phyloP scores from a whole-genome alignment of 345 rosid species.

The Abelmoschus esculentus region DNA sequence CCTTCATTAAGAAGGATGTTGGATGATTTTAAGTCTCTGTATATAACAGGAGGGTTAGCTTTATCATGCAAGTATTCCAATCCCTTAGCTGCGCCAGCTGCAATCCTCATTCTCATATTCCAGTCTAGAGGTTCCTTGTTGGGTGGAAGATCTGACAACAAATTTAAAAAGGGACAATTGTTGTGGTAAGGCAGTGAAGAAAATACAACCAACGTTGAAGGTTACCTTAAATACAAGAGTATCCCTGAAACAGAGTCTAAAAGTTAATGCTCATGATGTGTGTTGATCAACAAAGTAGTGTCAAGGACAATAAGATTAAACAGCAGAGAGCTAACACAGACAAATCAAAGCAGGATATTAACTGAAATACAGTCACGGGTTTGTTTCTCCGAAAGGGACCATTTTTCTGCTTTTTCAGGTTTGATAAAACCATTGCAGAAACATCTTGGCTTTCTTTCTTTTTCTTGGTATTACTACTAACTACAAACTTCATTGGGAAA shows the following conservation, averaged over 20 bases:
- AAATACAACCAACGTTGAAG: background rate
- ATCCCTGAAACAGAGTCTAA: background rate
- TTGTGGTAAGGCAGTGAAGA: background rate
- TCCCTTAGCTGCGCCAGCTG: conserved; percentile 98
- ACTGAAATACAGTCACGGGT: background rate
- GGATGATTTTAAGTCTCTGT: conserved; percentile 89
- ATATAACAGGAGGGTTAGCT: conserved; percentile 96
- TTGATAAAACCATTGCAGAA: background rate
- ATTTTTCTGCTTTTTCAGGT: background rate
- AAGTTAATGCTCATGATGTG: background rate
- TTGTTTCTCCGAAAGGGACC: background rate
- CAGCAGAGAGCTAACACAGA: background rate
- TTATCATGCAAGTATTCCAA: conserved; percentile 91
- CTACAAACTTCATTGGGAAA: too few relatives aligned
- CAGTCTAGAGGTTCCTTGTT: conserved; percentile 85
- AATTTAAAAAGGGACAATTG: conserved; percentile 2
- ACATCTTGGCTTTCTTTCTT: background rate
- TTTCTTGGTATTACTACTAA: too few relatives aligned
- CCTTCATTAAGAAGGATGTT: conserved; percentile 92
- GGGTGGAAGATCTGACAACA: conserved; percentile 62
- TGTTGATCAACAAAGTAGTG: background rate
- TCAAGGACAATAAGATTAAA: background rate
- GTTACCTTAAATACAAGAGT: background rate
- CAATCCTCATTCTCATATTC: conserved; percentile 96
- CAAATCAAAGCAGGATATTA: background rate